Conservation (phyloP, 2,329 filamentous ascomycete species). For the Fusarium floridanum region DNA sequence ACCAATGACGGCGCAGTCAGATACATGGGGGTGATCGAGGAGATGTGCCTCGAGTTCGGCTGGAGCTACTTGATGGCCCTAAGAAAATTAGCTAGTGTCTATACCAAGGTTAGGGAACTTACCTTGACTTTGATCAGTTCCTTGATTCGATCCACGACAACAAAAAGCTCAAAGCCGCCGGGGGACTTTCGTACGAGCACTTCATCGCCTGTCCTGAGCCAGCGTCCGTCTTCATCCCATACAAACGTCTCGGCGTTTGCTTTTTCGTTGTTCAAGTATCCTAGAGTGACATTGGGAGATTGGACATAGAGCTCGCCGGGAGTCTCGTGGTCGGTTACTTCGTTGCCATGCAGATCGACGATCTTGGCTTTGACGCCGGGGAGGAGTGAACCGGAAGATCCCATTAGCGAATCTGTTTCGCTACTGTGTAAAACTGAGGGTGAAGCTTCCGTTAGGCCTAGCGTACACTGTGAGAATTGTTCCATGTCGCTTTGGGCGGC, state of each 20-base stretch:
- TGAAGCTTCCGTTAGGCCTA: slow-evolving; percentile 79
- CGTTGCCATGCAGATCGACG: slow-evolving; percentile 73
- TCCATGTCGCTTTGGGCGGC: rapidly evolving
- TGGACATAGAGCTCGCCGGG: slow-evolving; percentile 86
- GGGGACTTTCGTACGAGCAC: slow-evolving; percentile 75
- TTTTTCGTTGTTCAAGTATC: slow-evolving; percentile 88
- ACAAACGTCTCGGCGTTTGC: slow-evolving; percentile 85
- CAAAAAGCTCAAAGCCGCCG: slow-evolving; percentile 81
- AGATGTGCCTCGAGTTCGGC: slow-evolving; percentile 83
- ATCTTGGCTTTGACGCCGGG: slow-evolving; percentile 74
- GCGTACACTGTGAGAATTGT: not conserved
- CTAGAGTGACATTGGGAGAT: slow-evolving; percentile 80
- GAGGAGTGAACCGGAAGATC: slow-evolving; percentile 77
- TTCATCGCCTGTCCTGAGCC: slow-evolving; percentile 89
- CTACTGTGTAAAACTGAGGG: slow-evolving; percentile 73
- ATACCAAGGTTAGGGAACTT: too few species aligned
- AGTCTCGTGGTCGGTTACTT: slow-evolving; percentile 76
- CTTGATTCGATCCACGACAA: slow-evolving; percentile 82
- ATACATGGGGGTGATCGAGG: slow-evolving; percentile 77
- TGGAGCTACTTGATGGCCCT: slow-evolving; percentile 83
- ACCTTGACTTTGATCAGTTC: slow-evolving; percentile 85
- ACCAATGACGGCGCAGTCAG: slow-evolving; percentile 81
- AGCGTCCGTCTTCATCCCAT: slow-evolving; percentile 69
- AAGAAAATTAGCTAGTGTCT: not conserved
- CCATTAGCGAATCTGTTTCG: slow-evolving; percentile 72